Conservation (phyloP, 2,329 filamentous ascomycete genomes). For the Anthostomella pinea region DNA sequence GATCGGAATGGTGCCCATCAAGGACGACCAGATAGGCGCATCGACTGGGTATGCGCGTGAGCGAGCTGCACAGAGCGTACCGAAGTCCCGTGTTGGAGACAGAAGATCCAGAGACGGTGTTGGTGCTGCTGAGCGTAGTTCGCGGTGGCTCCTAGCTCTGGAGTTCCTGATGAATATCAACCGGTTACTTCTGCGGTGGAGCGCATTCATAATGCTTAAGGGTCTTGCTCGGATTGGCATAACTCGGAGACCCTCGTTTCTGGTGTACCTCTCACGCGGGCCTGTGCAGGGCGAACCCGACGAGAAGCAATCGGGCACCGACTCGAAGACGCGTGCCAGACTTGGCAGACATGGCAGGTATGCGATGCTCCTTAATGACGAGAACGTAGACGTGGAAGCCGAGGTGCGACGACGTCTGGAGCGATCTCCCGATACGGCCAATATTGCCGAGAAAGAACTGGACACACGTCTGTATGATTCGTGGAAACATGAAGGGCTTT, state of each 20-base stretch:
- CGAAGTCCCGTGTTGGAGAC: constrained; percentile 44
- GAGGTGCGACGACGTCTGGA: constrained; percentile 67
- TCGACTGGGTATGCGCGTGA: constrained; percentile 67
- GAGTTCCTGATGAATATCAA: constrained; percentile 77
- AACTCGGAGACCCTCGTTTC: constrained; percentile 58
- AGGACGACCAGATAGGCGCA: constrained; percentile 41
- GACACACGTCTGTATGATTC: constrained; percentile 76
- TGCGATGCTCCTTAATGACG: constrained; percentile 54
- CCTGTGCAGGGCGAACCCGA: constrained; percentile 31
- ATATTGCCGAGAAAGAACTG: constrained; percentile 61
- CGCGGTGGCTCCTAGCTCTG: constrained; percentile 71
- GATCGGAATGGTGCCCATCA: constrained; percentile 54
- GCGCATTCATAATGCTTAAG: constrained; percentile 52
- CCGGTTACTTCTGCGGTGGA: constrained; percentile 58
- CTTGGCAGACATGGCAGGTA: constrained; percentile 51
- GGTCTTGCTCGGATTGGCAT: constrained; percentile 60
- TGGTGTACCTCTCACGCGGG: constrained; percentile 52
- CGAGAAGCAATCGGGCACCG: constrained; percentile 17
- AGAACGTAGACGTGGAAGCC: constrained; percentile 74
- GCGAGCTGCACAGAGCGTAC: constrained; percentile 60
- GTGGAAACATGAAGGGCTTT: constrained; percentile 82
- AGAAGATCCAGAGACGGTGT: constrained; percentile 61
- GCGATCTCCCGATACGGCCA: constrained; percentile 33
- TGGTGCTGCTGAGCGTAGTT: constrained; percentile 74
- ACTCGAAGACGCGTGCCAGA: constrained; percentile 34